Evolutionary conservation across 2,329 filamentous ascomycete species (phyloP), one percentile per base, ranked within the genome.

Genomic region (Penicillium sp.): DNA sequence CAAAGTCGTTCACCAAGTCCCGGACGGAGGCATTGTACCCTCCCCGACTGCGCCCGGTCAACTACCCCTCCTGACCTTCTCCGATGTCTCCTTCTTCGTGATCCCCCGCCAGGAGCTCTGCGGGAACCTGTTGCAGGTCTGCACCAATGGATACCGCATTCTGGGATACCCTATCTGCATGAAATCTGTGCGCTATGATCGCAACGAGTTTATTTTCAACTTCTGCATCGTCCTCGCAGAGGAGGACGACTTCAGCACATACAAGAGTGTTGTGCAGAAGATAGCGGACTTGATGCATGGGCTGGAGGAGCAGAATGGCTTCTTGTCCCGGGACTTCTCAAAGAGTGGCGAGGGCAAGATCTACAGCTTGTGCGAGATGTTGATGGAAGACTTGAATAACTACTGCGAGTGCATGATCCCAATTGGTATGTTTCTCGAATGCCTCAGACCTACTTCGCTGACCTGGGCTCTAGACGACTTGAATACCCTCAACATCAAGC

Each of bases 381-480:
- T 99, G 61, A 81, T 97, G 63, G 92, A 97, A 75, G 92, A 99
- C 70, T 71, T 99, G 63, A 97, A 97, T 69, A 95, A 95, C 66
- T 99, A 97, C 68, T 92, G 90, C 68, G 94, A 99, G 77, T 96
- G 92, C 80, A 96, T 96, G 92, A 96, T 97, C 67, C 92, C 92
- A 0, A 93, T 97, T 59, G 90, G 90, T 92, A 77, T 59, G 83
- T 78, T 53, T 8, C 21, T 48, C 18, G 18, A 18, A 50, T 18
- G 29, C 45, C 10, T 13, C 36, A 45, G 27, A 11, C 18, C 11
- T 22, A 39, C 36, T 32, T 39, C 16, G 21, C 63, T 60, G 36
- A 65, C 48, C 22, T 21, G 29, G 31, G 16, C 8, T 27, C 24
- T 38, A 92, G 92, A 96, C 72, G 91, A 96, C 62, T 87, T 91